A percentile compares a stretch with the other conserved stretches of the same genome.
Conservation (phyloP, 169 alveolate genomes). For the Besnoitia besnoiti region DNA sequence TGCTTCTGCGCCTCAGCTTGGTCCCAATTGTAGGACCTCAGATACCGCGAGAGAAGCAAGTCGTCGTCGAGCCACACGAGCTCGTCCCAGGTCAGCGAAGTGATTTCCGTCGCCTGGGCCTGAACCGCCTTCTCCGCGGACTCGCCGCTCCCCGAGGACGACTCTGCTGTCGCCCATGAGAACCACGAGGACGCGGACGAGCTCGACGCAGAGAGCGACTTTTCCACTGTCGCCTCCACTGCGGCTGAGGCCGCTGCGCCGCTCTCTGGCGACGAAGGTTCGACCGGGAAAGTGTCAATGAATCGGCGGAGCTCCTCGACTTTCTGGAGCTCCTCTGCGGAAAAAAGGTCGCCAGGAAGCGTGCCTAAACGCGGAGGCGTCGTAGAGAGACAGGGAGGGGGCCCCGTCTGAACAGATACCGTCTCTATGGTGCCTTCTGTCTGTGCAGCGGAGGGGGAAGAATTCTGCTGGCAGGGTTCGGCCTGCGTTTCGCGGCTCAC, state of each 20-base stretch:
- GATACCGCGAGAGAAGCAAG: constrained; percentile 43
- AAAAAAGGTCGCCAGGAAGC: background rate
- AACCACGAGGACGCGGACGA: background rate
- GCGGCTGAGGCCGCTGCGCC: background rate
- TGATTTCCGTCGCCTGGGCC: background rate
- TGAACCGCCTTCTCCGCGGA: background rate
- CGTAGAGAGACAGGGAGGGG: constrained; percentile 26
- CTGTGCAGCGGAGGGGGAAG: no score
- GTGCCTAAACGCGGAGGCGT: constrained; percentile 9
- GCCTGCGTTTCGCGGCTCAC: no score
- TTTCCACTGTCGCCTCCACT: background rate
- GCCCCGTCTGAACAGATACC: no score
- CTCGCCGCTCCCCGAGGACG: background rate
- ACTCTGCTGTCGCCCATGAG: background rate
- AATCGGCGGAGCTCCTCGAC: background rate
- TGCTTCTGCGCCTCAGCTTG: constrained; percentile 38
- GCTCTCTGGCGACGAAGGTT: background rate
- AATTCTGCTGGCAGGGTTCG: no score
- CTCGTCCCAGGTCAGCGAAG: constrained; percentile 46
- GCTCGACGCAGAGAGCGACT: background rate
- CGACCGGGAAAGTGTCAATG: constrained; percentile 38
- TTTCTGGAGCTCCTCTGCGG: constrained; percentile 16
- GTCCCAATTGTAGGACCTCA: constrained; percentile 42
- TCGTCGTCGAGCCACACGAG: constrained; percentile 53
- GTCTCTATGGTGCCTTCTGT: no score